These are phyloP conservation scores for Vitis hybrid DNA, from an alignment of 177 flowering plant species.

Conservation along the genomic window DNA sequence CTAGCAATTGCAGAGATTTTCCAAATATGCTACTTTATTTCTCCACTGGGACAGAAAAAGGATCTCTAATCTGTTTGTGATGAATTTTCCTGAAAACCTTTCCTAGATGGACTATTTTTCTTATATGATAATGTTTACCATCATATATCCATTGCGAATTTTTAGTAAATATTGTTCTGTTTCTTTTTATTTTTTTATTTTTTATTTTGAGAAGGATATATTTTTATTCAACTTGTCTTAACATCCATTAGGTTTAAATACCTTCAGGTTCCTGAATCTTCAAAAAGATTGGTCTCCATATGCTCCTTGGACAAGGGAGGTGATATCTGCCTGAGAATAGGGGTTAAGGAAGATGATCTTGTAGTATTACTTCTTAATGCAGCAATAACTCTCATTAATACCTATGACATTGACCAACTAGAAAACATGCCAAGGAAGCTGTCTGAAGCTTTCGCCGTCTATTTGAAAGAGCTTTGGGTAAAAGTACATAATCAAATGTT, in stretches of 20 bases:
- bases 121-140: too few relatives aligned
- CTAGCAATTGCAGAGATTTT: too few relatives aligned
- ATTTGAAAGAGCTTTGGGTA: constrained; percentile 46
- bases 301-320: constrained; percentile 11
- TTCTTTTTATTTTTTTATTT: too few relatives aligned
- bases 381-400: constrained; percentile 43
- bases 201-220: too few relatives aligned
- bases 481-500: constrained; percentile 27
- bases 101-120: too few relatives aligned
- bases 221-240: constrained; percentile 19
- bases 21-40: too few relatives aligned
- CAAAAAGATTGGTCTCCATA: constrained; percentile 8
- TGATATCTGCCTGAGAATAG: constrained; percentile 12
- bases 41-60: too few relatives aligned
- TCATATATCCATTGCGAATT: too few relatives aligned
- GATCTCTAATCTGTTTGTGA: too few relatives aligned
- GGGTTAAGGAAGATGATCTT: constrained; percentile 31
- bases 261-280: constrained; percentile 39
- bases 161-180: too few relatives aligned
- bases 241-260: constrained; percentile 44
- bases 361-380: constrained; percentile 38
- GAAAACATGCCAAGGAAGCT: constrained; percentile 38
- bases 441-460: constrained; percentile 22
- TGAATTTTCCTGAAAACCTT: too few relatives aligned
- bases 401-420: constrained; percentile 44